Evolutionary conservation across 306 rosid genomes (phyloP), one percentile per base, ranked within the genome.

Genomic region (Cicer judaicum): DNA sequence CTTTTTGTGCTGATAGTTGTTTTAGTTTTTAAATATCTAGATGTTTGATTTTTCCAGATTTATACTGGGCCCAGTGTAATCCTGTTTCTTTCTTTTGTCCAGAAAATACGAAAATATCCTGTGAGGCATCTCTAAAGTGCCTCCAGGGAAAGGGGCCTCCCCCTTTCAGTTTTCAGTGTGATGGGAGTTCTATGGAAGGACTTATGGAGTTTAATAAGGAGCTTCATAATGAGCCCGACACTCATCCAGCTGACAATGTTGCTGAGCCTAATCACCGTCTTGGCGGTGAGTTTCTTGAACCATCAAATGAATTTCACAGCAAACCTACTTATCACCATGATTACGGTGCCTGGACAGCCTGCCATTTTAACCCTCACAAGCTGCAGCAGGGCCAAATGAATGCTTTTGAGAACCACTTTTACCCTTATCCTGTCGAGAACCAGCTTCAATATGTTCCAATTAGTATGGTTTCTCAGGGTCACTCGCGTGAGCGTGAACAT

Each of bases 111-210:
- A 90, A 84, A 88, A 83, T 89, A 83, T 80, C 52, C 83, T 87
- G 92, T 16, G 96, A 90, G 98, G 92, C 92, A 82, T 89, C 96
- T 74, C 76, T 87, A 34, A 90, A 90, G 73, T 90, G 94, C 91
- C 92, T 89, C 88, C 94, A 87, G 81, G 87, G 83, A 72, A 89
- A 85, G 86, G 92, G 87, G 49, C 79, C 84, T 68, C 92, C 84
- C 70, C 92, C 91, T 67, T 88, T 81, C 86, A 82, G 79, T 70
- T 79, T 84, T 49, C 88, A 80, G 36, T 76, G 81, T 75, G 80
- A 84, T 78, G 96, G 90, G 80, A 83, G 85, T 82, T 85, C 92
- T 55, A 63, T 77, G 16, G 86, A 83, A 81, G 92, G 84, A 50
- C 80, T 81, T 80, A 46, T 85, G 16, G 83, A 84, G 64, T 78